Evolutionary conservation across 2,329 filamentous ascomycete genomes (phyloP).

Genomic region (Sclerotiophoma versabilis): DNA sequence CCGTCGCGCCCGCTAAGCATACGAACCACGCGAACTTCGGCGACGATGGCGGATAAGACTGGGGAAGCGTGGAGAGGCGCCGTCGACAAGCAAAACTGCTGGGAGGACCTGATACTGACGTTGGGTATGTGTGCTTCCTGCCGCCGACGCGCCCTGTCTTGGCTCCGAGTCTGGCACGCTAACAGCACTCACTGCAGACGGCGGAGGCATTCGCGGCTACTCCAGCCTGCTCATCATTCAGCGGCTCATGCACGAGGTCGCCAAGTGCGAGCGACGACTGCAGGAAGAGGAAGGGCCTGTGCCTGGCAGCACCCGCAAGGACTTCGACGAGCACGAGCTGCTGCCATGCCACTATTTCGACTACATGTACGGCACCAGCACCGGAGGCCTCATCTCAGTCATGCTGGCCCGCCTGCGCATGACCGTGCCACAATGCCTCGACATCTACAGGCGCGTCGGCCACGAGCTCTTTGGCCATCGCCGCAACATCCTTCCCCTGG

Average conservation of each 20-base stretch:
- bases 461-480: slow-evolving; percentile 57
- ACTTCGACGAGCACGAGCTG: slow-evolving; percentile 52
- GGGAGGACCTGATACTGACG: slow-evolving; percentile 58
- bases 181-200: slow-evolving; percentile 44
- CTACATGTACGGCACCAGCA: slow-evolving; percentile 61
- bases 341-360: slow-evolving; percentile 62
- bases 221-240: slow-evolving; percentile 58
- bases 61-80: slow-evolving; percentile 53
- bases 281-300: slow-evolving; percentile 54
- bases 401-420: slow-evolving; percentile 59
- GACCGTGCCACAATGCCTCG: slow-evolving; percentile 57
- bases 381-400: slow-evolving; percentile 60
- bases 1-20: slow-evolving; percentile 44
- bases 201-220: slow-evolving; percentile 60
- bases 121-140: slow-evolving; percentile 52
- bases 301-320: slow-evolving; percentile 29
- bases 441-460: slow-evolving; percentile 56
- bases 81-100: slow-evolving; percentile 53
- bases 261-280: slow-evolving; percentile 52
- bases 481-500: slow-evolving; percentile 54
- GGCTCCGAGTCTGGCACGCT: slow-evolving; percentile 14
- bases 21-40: slow-evolving; percentile 44
- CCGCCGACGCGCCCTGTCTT: no score
- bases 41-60: slow-evolving; percentile 49
- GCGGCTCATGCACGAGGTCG: slow-evolving; percentile 58